Percentiles rank a stretch among this genome's conserved stretches.
Evolutionary conservation across 2,329 filamentous ascomycete genomes (phyloP).

Genomic region (Hypoxylon sp.): DNA sequence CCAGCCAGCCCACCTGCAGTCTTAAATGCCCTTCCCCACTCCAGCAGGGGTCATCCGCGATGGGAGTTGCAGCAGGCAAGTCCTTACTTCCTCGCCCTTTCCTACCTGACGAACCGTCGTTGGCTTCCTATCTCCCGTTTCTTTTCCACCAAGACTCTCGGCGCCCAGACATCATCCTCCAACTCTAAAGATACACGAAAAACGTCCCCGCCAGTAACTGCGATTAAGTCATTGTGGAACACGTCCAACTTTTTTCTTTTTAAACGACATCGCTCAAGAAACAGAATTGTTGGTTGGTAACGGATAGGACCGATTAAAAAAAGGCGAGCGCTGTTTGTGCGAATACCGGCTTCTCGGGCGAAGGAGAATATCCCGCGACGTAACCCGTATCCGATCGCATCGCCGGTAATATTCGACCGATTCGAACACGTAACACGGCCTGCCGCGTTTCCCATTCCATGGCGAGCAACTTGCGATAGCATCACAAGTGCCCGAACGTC

Average conservation of each 20-base stretch:
- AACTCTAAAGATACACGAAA: conserved; percentile 44
- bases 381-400: conserved; percentile 12
- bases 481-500: conserved; percentile 44
- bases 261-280: background rate
- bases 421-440: conserved; percentile 35
- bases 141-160: conserved; percentile 52
- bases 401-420: conserved; percentile 19
- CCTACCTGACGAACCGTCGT: conserved; percentile 30
- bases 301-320: conserved; percentile 6
- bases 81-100: conserved; percentile 26
- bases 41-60: conserved; percentile 30
- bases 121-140: conserved; percentile 43
- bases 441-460: conserved; percentile 49
- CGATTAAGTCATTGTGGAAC: conserved; percentile 3
- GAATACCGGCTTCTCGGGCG: conserved; percentile 14
- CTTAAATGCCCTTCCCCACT: conserved; percentile 34
- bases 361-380: conserved; percentile 26
- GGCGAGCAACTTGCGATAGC: conserved; percentile 52
- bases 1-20: conserved; percentile 13
- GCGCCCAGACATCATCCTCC: conserved; percentile 55
- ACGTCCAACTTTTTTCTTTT: conserved; percentile 4
- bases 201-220: conserved; percentile 26
- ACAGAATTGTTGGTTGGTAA: conserved; percentile 6
- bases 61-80: conserved; percentile 22
- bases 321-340: conserved; percentile 12